Evolutionary conservation across 768 basidiomycete species (phyloP).

Genomic region (Rhizopogon sp.): DNA sequence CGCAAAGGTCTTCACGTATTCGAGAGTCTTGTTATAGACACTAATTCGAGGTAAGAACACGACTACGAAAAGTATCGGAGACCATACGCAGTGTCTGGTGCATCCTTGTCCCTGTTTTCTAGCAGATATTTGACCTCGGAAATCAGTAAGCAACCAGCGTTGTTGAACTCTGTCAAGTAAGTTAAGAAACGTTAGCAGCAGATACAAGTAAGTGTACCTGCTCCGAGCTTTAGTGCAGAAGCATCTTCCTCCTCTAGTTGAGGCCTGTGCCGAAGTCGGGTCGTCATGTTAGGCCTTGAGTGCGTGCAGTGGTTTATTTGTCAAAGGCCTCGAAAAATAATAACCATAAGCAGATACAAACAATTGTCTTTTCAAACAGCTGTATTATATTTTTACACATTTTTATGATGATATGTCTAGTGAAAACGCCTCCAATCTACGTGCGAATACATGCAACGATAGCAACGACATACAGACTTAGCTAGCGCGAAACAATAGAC

Average conservation of each 20-base stretch:
- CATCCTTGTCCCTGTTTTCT: conserved; percentile 83
- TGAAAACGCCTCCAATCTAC: conserved; percentile 16
- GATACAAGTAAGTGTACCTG: conserved; percentile 37
- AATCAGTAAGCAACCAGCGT: conserved; percentile 85
- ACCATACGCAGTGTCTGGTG: conserved; percentile 79
- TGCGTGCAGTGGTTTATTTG: conserved; percentile 36
- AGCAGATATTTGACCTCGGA: conserved; percentile 90
- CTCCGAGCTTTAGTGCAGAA: conserved; percentile 74
- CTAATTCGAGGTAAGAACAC: conserved; percentile 32
- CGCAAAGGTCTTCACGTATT: conserved; percentile 88
- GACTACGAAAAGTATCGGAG: not conserved
- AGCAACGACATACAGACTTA: conserved; percentile 25
- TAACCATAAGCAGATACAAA: conserved; percentile 10
- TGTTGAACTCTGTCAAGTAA: conserved; percentile 69
- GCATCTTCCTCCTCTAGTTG: conserved; percentile 81
- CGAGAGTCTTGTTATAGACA: conserved; percentile 89
- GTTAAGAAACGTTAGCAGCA: not conserved
- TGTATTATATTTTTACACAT: conserved; percentile 35
- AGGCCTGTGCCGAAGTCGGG: conserved; percentile 58
- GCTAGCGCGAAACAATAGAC: conserved; percentile 13
- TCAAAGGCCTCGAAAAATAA: conserved; percentile 27
- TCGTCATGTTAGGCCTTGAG: conserved; percentile 45
- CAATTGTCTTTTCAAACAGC: conserved; percentile 3
- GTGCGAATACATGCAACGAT: conserved; percentile 19
- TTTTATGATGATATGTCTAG: conserved; percentile 30